Conservation (phyloP, 306 rosid genomes). For the Luffa aegyptiaca region DNA sequence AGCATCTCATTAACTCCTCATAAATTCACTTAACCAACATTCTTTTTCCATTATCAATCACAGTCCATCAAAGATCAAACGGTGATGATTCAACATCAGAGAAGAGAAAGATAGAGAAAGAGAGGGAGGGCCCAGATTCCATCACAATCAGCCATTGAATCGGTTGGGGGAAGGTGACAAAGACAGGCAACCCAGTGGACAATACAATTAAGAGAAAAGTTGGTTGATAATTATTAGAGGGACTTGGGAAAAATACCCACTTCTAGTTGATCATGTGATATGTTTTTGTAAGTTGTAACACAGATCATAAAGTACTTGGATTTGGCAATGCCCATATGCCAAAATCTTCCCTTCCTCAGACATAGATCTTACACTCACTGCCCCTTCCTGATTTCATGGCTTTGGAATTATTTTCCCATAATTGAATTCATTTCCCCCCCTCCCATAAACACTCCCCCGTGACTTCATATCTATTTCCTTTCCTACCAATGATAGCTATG, state of each 20-base stretch:
- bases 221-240: conserved; percentile 15
- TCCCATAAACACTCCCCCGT: not conserved
- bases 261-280: conserved; percentile 4
- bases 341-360: not conserved
- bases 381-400: not conserved
- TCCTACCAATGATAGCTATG: not conserved
- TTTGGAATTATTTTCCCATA: conserved; percentile 3
- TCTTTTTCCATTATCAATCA: not conserved
- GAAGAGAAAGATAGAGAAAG: not conserved
- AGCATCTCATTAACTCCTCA: not conserved
- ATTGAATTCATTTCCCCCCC: not conserved
- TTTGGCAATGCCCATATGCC: conserved; percentile 5
- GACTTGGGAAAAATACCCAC: not conserved
- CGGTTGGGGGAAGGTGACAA: not conserved
- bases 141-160: conserved; percentile 20
- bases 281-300: conserved; percentile 1
- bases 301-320: not conserved
- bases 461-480: not conserved
- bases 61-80: conserved; percentile 2
- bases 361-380: not conserved
- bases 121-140: conserved; percentile 12
- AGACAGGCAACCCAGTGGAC: conserved; percentile 9
- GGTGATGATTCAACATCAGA: not conserved
- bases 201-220: not conserved
- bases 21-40: not conserved